Evolutionary conservation across 768 basidiomycete genomes (phyloP).

Genomic region (Calocybe cyanea): DNA sequence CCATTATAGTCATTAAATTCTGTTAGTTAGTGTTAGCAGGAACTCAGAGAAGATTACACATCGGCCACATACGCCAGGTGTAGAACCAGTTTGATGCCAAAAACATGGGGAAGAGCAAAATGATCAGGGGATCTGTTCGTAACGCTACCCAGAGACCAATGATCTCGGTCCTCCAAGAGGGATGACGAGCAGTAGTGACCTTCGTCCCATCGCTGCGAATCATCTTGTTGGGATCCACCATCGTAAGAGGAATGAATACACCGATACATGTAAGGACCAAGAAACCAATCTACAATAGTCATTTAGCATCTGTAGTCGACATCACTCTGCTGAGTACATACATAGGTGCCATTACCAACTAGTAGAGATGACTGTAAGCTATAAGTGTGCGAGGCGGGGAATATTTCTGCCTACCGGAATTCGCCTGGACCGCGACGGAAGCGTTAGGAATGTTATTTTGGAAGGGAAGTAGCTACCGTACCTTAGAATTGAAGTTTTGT

Average conservation of each 20-base stretch:
- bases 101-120: conserved; percentile 84
- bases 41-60: neutral
- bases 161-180: conserved; percentile 80
- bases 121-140: conserved; percentile 63
- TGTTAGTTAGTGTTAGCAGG: conserved; percentile 20
- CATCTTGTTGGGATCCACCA: conserved; percentile 72
- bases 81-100: conserved; percentile 85
- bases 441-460: conserved; percentile 13
- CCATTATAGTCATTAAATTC: conserved; percentile 80
- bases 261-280: conserved; percentile 70
- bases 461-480: conserved; percentile 23
- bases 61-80: conserved; percentile 62
- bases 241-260: conserved; percentile 57
- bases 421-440: conserved; percentile 25
- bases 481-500: conserved; percentile 61
- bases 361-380: neutral
- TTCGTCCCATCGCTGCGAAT: conserved; percentile 73
- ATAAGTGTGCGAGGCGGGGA: neutral
- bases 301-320: conserved; percentile 1
- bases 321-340: conserved; percentile 28
- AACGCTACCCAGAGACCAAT: conserved; percentile 65
- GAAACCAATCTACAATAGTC: conserved; percentile 62
- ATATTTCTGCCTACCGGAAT: conserved; percentile 29
- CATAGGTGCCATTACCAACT: conserved; percentile 78
- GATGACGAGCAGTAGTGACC: conserved; percentile 57